Evolutionary conservation across 2,329 filamentous ascomycete species (phyloP), one percentile per base, ranked within the genome.

Genomic region (Thelonectria discophora): DNA sequence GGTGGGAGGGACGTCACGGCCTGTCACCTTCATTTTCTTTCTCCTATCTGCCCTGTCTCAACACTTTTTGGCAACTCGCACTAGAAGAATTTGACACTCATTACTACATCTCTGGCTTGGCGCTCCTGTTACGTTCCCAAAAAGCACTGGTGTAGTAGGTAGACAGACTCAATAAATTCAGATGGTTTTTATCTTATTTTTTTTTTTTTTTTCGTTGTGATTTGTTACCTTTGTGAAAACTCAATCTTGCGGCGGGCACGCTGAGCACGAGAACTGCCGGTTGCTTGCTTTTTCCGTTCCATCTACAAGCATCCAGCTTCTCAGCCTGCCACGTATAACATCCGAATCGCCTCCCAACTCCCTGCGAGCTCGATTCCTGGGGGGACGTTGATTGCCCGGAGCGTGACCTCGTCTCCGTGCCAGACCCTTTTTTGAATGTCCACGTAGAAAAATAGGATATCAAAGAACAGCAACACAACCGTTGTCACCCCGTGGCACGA

Each of bases 1-100:
- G 84, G 81, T 84, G 84, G 84, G 84, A 88, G 86, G 83, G 85
- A 88, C 86, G 86, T 82, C 82, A 81, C 80, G 78, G 77, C 77
- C 72, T 70, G 74, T 80, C 75, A 65, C 47, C 64, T 57, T 57
- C 55, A 3, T 66, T 66, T 55, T 68, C 68, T 63, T 65, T 66
- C 65, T 58, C 42, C 53, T 45, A 48, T 65, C 55, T 57, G 70
- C 63, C 49, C 65, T 65, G 66, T 69, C 64, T 55, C 40, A 42
- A 12, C 34, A 13, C 10, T 53, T 65, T 65, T 37, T 42, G 34
- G 54, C 21, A 62, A 43, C 54, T 66, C 62, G 57, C 58, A 65
- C 56, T 64, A 53, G 62, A 70, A 62, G 66, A 72, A 64, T 67
- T 70, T 67, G 65, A 67, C 63, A 69, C 65, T 65, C 65, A 62